Evolutionary conservation across 116 monocot species (phyloP).

Genomic region (Cymodocea nodosa): DNA sequence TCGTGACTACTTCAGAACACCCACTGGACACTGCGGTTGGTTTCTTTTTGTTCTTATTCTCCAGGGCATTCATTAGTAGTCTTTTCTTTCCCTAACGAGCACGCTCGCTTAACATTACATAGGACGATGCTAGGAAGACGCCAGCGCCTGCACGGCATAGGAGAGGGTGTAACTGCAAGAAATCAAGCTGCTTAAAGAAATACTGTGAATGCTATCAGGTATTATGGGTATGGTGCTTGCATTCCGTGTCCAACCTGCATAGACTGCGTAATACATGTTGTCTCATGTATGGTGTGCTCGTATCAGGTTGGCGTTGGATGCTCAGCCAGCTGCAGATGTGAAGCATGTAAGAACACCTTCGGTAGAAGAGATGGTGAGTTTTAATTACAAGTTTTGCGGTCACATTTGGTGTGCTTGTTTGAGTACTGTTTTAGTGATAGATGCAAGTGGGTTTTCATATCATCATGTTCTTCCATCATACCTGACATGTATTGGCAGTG

Average conservation of each 20-base stretch:
- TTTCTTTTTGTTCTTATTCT: neutral
- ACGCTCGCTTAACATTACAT: too few species aligned
- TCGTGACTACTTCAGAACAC: slow-evolving; percentile 37
- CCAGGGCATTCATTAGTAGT: too few species aligned
- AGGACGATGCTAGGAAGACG: slow-evolving; percentile 66
- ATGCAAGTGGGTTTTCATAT: too few species aligned
- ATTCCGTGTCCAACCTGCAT: neutral
- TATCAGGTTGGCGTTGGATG: slow-evolving; percentile 81
- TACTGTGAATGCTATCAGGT: slow-evolving; percentile 99
- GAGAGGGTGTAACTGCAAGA: slow-evolving; percentile 34
- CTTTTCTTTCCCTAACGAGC: slow-evolving; percentile 3
- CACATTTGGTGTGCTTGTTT: too few species aligned
- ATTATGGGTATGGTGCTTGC: too few species aligned
- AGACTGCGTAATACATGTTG: neutral
- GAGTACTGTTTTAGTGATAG: too few species aligned
- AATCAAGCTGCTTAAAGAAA: slow-evolving; percentile 85
- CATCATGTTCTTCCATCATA: too few species aligned
- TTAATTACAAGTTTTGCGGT: too few species aligned
- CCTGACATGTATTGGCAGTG: too few species aligned
- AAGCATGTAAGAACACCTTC: slow-evolving; percentile 79
- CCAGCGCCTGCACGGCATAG: slow-evolving; percentile 90
- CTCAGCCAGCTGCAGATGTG: slow-evolving; percentile 79
- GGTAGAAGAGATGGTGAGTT: slow-evolving; percentile 66
- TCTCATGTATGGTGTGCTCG: neutral
- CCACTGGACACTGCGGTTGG: slow-evolving; percentile 40